phyloP scores from a whole-genome alignment of 805 yeast species.

The Yarrowia deformans region DNA sequence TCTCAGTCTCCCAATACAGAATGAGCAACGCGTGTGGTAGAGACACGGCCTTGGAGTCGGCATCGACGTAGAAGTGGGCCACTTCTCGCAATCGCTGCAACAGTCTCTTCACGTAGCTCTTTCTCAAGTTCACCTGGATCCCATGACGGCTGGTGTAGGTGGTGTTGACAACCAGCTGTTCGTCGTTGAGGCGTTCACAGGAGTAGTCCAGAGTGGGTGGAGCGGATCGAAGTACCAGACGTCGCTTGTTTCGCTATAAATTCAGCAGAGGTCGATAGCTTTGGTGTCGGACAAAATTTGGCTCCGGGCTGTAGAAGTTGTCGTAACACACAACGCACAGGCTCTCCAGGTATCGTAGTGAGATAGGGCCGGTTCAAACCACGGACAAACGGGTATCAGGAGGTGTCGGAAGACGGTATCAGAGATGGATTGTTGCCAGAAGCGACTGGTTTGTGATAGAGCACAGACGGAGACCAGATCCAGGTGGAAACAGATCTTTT shows the following conservation, averaged over 20 bases:
- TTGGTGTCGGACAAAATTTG: background rate
- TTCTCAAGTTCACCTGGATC: background rate
- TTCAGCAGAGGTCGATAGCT: too few relatives aligned
- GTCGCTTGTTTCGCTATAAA: too few relatives aligned
- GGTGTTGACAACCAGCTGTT: background rate
- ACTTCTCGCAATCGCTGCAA: background rate
- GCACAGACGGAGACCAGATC: background rate
- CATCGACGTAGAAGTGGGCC: background rate
- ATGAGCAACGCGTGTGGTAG: background rate
- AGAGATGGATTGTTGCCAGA: background rate
- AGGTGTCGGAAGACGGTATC: background rate
- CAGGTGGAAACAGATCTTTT: background rate
- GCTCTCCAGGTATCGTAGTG: background rate
- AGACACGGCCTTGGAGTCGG: background rate
- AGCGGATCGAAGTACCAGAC: too few relatives aligned
- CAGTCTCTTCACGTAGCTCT: background rate
- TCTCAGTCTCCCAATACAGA: background rate
- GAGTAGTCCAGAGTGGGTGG: background rate
- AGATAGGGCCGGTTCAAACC: background rate
- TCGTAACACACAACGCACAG: background rate
- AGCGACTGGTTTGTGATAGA: background rate
- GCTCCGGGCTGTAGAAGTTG: background rate
- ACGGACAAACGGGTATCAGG: background rate
- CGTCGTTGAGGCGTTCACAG: background rate
- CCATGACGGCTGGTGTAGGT: background rate